phyloP scores from a whole-genome alignment of 2,329 filamentous ascomycete genomes.

The Calonectria pseudoturangicola region DNA sequence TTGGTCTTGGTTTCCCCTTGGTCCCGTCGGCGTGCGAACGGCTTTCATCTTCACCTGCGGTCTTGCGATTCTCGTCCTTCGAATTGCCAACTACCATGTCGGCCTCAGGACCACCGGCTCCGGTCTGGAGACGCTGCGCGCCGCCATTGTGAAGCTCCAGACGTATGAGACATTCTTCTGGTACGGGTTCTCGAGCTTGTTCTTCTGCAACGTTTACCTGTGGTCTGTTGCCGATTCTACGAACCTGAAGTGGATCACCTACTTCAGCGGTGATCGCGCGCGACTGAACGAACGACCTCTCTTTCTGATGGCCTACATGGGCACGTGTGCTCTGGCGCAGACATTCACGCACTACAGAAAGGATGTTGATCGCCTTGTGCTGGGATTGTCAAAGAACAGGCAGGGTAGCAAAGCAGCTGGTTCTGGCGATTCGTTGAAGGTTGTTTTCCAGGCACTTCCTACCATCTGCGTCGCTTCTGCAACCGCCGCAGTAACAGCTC shows the following conservation, averaged over 20 bases:
- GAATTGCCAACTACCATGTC: slow-evolving; percentile 88
- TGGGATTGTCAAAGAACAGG: slow-evolving; percentile 55
- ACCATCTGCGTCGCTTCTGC: slow-evolving; percentile 61
- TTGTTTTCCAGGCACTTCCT: slow-evolving; percentile 63
- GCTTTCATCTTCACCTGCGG: slow-evolving; percentile 84
- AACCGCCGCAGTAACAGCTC: slow-evolving; percentile 63
- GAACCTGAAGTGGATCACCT: slow-evolving; percentile 83
- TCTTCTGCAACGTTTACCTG: slow-evolving; percentile 88
- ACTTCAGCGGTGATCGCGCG: slow-evolving; percentile 81
- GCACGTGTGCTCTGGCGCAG: slow-evolving; percentile 82
- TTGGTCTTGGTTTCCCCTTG: slow-evolving; percentile 91
- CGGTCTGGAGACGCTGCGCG: slow-evolving; percentile 77
- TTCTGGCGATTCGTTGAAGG: slow-evolving; percentile 58
- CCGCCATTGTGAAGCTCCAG: slow-evolving; percentile 74
- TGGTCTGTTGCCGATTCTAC: slow-evolving; percentile 78
- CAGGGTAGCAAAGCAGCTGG: slow-evolving; percentile 51
- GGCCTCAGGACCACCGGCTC: slow-evolving; percentile 83
- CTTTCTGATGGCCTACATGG: slow-evolving; percentile 83
- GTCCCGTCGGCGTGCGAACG: slow-evolving; percentile 83
- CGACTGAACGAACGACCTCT: slow-evolving; percentile 91
- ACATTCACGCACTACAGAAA: slow-evolving; percentile 80
- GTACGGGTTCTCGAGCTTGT: slow-evolving; percentile 85
- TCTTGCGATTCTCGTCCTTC: slow-evolving; percentile 87
- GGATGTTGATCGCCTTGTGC: slow-evolving; percentile 81
- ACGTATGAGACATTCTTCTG: slow-evolving; percentile 83